Conservation (phyloP, 352 stramenopile species). For the Phytophthora melonis region DNA sequence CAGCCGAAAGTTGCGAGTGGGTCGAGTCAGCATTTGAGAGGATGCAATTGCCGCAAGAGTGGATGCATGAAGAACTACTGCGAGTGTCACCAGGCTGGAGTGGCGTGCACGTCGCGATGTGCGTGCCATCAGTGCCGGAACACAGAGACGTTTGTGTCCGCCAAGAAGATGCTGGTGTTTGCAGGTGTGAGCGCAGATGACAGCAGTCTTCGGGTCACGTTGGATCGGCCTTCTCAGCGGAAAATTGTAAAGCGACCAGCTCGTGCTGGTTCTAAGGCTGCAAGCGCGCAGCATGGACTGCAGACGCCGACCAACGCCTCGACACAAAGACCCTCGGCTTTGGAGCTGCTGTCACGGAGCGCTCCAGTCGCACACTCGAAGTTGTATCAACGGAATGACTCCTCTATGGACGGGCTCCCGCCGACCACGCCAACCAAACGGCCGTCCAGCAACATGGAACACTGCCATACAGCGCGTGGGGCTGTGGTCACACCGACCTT, state of each 20-base stretch:
- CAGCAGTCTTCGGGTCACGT: conserved; percentile 12
- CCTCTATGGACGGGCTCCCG: conserved; percentile 14
- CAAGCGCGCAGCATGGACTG: conserved; percentile 6
- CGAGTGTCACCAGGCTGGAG: conserved; percentile 95
- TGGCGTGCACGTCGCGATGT: conserved; percentile 83
- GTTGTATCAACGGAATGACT: conserved; percentile 15
- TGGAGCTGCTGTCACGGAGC: conserved; percentile 70
- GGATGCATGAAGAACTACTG: conserved; percentile 99
- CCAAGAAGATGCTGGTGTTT: conserved; percentile 79
- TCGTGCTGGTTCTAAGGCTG: not conserved
- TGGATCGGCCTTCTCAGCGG: conserved; percentile 26
- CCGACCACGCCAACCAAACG: conserved; percentile 41
- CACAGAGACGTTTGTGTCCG: conserved; percentile 70
- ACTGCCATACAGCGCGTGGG: conserved; percentile 25
- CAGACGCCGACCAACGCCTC: conserved; percentile 38
- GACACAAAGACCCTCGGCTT: conserved; percentile 38
- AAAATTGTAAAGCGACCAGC: conserved; percentile 35
- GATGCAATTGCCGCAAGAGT: conserved; percentile 97
- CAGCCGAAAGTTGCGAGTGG: conserved; percentile 92
- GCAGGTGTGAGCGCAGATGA: conserved; percentile 35
- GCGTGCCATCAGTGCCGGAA: conserved; percentile 86
- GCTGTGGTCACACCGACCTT: conserved; percentile 35
- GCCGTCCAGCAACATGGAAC: conserved; percentile 31
- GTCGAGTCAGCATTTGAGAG: conserved; percentile 89
- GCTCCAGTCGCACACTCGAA: conserved; percentile 43